A percentile compares a stretch with the other conserved stretches of the same genome.
These are phyloP conservation scores for Olyra latifolia DNA, from an alignment of 176 grass and related monocot species.

Conservation along the genomic window DNA sequence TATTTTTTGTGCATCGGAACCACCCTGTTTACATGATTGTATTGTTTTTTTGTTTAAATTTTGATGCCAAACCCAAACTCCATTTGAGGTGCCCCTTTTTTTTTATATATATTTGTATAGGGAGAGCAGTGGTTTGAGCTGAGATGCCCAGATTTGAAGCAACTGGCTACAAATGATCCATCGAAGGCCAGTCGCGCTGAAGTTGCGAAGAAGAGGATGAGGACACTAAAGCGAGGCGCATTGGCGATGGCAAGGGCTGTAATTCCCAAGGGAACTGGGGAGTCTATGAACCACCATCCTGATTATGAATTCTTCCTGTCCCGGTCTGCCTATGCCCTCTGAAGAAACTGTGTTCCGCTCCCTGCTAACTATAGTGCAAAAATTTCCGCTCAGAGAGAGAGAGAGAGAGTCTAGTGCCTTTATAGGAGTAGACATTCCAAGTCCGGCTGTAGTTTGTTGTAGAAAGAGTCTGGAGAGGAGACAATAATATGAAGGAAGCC, in stretches of 20 bases:
- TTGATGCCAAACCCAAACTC: neutral
- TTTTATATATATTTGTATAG: conserved; percentile 23
- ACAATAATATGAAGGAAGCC: neutral
- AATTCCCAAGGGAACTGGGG: conserved; percentile 37
- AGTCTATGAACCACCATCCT: conserved; percentile 58
- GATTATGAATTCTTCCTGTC: conserved; percentile 79
- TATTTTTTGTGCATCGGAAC: neutral
- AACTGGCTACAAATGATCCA: neutral
- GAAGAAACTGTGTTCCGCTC: neutral
- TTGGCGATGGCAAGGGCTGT: conserved; percentile 55
- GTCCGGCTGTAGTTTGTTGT: conserved; percentile 24
- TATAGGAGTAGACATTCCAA: conserved; percentile 15
- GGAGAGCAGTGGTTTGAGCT: conserved; percentile 69
- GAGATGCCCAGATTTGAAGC: conserved; percentile 36
- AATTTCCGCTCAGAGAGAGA: neutral
- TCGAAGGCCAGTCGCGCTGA: conserved; percentile 20
- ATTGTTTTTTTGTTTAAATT: conserved; percentile 9
- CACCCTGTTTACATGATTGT: neutral
- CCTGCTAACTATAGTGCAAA: conserved; percentile 20
- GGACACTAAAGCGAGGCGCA: conserved; percentile 57
- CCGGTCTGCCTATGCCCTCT: conserved; percentile 40
- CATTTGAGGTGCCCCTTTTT: neutral
- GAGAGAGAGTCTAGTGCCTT: conserved; percentile 17
- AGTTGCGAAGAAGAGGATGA: conserved; percentile 60
- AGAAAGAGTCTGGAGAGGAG: neutral